A percentile compares a stretch with the other conserved stretches of the same genome.
Conservation (phyloP, 805 yeast species). For the Metschnikowia bowlesiae region DNA sequence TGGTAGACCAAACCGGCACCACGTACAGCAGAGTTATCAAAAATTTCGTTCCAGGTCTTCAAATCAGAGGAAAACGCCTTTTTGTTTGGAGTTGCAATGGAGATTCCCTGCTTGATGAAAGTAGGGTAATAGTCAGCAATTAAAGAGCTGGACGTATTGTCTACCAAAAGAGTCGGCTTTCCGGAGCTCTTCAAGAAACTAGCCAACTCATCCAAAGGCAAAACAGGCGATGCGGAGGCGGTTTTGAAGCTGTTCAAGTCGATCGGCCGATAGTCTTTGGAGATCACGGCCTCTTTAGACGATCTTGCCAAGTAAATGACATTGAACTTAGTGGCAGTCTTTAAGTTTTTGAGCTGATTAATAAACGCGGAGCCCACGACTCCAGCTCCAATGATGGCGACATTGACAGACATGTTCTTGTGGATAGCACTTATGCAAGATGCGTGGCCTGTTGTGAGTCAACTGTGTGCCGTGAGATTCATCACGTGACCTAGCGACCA, state of each 20-base stretch:
- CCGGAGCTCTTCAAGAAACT: slow-evolving; percentile 62
- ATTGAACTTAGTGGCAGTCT: slow-evolving; percentile 62
- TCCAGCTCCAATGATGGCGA: slow-evolving; percentile 68
- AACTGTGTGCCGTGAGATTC: not conserved
- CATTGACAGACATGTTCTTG: slow-evolving; percentile 33
- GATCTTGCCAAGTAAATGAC: slow-evolving; percentile 74
- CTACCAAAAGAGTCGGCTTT: slow-evolving; percentile 78
- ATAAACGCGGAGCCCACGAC: slow-evolving; percentile 92
- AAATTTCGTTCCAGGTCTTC: slow-evolving; percentile 71
- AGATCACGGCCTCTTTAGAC: slow-evolving; percentile 62
- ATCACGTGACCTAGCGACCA: not conserved
- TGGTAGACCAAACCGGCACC: slow-evolving; percentile 80
- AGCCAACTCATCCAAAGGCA: slow-evolving; percentile 55
- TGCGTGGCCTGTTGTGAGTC: not conserved
- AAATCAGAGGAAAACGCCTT: slow-evolving; percentile 88
- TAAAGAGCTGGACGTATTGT: slow-evolving; percentile 83
- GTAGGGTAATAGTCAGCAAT: slow-evolving; percentile 75
- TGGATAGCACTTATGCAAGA: not conserved
- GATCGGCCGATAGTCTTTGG: slow-evolving; percentile 68
- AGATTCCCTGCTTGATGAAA: slow-evolving; percentile 71
- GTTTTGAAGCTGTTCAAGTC: slow-evolving; percentile 57
- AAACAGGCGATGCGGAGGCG: slow-evolving; percentile 41
- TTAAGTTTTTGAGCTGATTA: slow-evolving; percentile 65
- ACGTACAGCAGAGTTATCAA: slow-evolving; percentile 47
- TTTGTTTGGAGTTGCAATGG: slow-evolving; percentile 97